Evolutionary conservation across 768 basidiomycete species (phyloP), one percentile per base, ranked within the genome.

Genomic region (Gloeophyllum trabeum): DNA sequence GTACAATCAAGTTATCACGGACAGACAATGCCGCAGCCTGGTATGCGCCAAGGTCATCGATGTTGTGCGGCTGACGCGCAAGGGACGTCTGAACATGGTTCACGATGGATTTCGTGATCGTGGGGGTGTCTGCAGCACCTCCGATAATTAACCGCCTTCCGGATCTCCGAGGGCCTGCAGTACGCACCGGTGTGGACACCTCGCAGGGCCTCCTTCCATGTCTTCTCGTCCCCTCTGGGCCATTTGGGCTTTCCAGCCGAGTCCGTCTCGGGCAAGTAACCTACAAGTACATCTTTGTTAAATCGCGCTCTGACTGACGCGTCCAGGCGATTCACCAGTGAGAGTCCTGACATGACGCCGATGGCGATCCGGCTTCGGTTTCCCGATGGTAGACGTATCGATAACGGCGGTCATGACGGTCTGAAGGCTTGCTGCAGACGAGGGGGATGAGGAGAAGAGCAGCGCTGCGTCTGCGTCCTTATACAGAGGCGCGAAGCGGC

Each of bases 1-100:
- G 41, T 55, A 88, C 85, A 41, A 96, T 68, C 28, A 98, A 73
- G 54, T 88, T 80, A 61, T 98, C 93, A 44, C 92, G 73, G 39
- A 84, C 84, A 35, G 88, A 81, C 25, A 94, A 63, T 3, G 94
- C 91, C 13, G 87, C 75, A 3, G 92, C 92, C 59, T 94, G 90
- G 65, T 96, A 97, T 28, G 89, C 87, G 36, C 89, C 87, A 25
- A 90, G 62, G 58, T 84, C 64, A 57, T 87, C 83, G 40, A 94
- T 68, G 58, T 90, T 98, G 68, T 86, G 88, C 2, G 91, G 75
- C 58, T 92, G 89, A 37, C 92, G 80, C 4, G 90, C 90, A 38
- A 99, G 70, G 13, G 89, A 86, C 0, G 92, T 87, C 55, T 90
- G 86, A 19, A 88, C 84, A 54, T 90, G 87, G 53, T 75, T 75